These are phyloP conservation scores for Asterella californica DNA, from an alignment of 225 moss, liverwort and hornwort genomes.

Conservation along the genomic window DNA sequence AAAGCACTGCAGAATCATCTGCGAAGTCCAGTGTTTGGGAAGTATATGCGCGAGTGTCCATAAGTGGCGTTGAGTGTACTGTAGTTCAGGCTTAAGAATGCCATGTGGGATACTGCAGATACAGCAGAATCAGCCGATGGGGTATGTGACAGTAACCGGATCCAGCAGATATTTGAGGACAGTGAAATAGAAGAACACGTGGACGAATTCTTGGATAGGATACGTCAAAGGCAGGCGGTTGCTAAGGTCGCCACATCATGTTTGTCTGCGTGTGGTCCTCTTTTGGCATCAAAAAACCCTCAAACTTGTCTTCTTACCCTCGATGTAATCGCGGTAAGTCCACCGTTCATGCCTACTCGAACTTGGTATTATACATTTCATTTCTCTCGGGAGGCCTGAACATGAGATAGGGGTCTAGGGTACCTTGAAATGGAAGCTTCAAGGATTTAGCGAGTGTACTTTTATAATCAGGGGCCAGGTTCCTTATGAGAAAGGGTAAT, in stretches of 20 bases:
- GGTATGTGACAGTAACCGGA: background rate
- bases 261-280: conserved; percentile 69
- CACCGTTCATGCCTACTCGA: background rate
- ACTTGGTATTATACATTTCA: too few species aligned
- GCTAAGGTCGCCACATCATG: conserved; percentile 66
- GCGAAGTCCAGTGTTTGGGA: too few species aligned
- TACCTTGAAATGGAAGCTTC: background rate
- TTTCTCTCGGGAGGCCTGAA: too few species aligned
- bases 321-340: conserved; percentile 65
- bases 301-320: conserved; percentile 80
- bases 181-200: conserved; percentile 55
- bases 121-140: conserved; percentile 1
- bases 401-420: background rate
- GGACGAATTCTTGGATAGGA: conserved; percentile 56
- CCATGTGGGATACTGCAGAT: background rate
- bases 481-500: background rate
- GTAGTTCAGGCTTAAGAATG: background rate
- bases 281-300: conserved; percentile 71
- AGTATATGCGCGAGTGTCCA: too few species aligned
- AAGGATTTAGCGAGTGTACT: too few species aligned
- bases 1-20: too few species aligned
- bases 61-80: background rate
- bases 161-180: background rate
- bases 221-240: conserved; percentile 64
- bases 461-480: background rate